phyloP scores from a whole-genome alignment of 495 filamentous ascomycete genomes.

The Aspergillus biplanus region DNA sequence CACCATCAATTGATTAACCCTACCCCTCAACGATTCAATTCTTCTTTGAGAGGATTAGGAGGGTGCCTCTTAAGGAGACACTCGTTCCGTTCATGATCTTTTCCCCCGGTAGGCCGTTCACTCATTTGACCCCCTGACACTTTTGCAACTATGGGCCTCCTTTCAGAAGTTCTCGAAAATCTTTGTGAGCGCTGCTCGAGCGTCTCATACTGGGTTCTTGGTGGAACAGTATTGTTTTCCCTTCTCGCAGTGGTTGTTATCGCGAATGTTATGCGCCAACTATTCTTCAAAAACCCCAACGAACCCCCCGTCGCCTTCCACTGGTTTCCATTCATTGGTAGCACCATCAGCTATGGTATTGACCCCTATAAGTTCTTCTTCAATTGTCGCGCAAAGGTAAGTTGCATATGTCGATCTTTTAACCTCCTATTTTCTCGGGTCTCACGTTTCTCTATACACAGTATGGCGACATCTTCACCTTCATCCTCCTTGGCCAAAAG shows the following conservation, averaged over 20 bases:
- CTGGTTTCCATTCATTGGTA: slow-evolving; percentile 65
- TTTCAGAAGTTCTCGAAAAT: slow-evolving; percentile 39
- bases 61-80: slow-evolving; percentile 23
- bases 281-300: slow-evolving; percentile 68
- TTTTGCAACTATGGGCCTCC: slow-evolving; percentile 40
- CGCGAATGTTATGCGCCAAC: slow-evolving; percentile 70
- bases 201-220: slow-evolving; percentile 38
- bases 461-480: slow-evolving; percentile 77
- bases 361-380: slow-evolving; percentile 67
- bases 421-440: slow-evolving; percentile 7
- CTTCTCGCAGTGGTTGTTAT: slow-evolving; percentile 41
- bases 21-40: slow-evolving; percentile 4
- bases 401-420: slow-evolving; percentile 10
- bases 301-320: slow-evolving; percentile 69
- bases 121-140: slow-evolving; percentile 6
- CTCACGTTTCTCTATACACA: slow-evolving; percentile 23
- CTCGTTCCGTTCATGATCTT: slow-evolving; percentile 22
- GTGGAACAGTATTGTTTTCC: slow-evolving; percentile 32
- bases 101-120: slow-evolving; percentile 10
- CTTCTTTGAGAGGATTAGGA: slow-evolving; percentile 14
- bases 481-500: slow-evolving; percentile 74
- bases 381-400: slow-evolving; percentile 55
- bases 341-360: slow-evolving; percentile 66
- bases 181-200: slow-evolving; percentile 47
- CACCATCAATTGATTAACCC: not conserved